Evolutionary conservation across 1,284 basidiomycete species (phyloP), one percentile per base, ranked within the genome.

Genomic region (Schizopora paradoxa): DNA sequence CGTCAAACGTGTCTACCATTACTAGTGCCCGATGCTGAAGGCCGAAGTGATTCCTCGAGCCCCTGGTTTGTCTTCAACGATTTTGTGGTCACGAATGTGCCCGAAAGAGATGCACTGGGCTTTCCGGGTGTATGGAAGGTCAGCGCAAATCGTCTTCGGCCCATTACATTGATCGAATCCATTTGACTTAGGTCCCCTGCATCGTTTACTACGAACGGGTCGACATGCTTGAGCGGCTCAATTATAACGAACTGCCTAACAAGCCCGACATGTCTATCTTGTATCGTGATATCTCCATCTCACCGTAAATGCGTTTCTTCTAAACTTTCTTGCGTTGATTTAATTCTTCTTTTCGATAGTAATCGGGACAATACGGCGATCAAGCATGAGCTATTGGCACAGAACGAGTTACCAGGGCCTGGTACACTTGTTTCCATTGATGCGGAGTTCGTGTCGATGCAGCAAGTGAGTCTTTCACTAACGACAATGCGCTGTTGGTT

Each of bases 61-160:
- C 77, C 82, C 1, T 99, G 95, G 95, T 85, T 88, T 59, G 67
- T 99, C 48, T 99, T 99, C 77, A 99, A 99, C 61, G 95, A 99
- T 62, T 99, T 99, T 61, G 74, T 87, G 2, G 96, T 99, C 4
- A 76, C 77, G 36, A 87, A 87, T 44, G 79, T 98, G 21, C 68
- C 82, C 0, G 87, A 94, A 62, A 75, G 79, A 22, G 94, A 98
- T 54, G 95, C 90, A 0, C 66, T 98, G 44, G 82, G 85, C 55
- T 94, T 97, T 60, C 77, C 86, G 4, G 83, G 77, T n/a, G 73
- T 70, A 33, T 99, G 95, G 95, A 98, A 99, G 76, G 91, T 88
- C 27, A 11, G 61, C 41, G 21, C 28, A 39, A 11, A n/a, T 39
- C 22, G 44, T 43, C 22, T 4, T 23, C 16, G 40, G 7, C 6